Percentiles rank a stretch among this genome's conserved stretches.
Evolutionary conservation across 2,329 filamentous ascomycete species (phyloP).

Genomic region (Fusarium mangiferae): DNA sequence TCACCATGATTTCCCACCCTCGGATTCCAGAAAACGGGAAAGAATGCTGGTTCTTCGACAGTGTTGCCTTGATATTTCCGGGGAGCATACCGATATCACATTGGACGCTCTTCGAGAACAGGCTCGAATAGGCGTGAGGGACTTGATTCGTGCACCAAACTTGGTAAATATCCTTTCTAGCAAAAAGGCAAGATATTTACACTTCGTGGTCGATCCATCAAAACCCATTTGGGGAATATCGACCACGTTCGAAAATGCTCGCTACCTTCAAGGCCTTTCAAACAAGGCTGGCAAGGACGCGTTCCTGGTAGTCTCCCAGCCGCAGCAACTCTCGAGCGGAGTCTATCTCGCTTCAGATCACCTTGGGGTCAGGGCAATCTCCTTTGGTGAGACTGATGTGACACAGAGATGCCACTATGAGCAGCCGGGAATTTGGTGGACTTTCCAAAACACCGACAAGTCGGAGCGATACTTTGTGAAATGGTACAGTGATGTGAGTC

Average conservation of each 20-base stretch:
- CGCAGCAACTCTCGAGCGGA: not conserved
- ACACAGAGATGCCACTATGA: not conserved
- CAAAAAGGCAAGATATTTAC: not conserved
- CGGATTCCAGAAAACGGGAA: not conserved
- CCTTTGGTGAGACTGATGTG: not conserved
- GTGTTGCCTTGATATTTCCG: not conserved
- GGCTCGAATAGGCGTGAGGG: not conserved
- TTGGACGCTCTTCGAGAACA: not conserved
- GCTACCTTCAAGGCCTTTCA: not conserved
- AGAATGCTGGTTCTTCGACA: not conserved
- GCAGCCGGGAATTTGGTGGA: slow-evolving; percentile 9
- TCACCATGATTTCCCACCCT: not conserved
- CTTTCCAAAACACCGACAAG: not conserved
- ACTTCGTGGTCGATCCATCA: not conserved
- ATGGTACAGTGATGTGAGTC: not conserved
- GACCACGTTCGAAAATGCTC: not conserved
- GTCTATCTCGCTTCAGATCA: slow-evolving; percentile 1
- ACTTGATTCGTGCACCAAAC: not conserved
- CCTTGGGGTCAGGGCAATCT: not conserved
- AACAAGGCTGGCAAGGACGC: not conserved
- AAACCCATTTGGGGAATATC: not conserved
- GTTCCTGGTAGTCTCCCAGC: not conserved
- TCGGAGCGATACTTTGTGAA: not conserved
- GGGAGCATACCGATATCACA: not conserved
- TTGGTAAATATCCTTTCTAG: not conserved